A percentile compares a stretch with the other conserved stretches of the same genome.
Conservation (phyloP, 441 rosid species). For the Capsella rubella region DNA sequence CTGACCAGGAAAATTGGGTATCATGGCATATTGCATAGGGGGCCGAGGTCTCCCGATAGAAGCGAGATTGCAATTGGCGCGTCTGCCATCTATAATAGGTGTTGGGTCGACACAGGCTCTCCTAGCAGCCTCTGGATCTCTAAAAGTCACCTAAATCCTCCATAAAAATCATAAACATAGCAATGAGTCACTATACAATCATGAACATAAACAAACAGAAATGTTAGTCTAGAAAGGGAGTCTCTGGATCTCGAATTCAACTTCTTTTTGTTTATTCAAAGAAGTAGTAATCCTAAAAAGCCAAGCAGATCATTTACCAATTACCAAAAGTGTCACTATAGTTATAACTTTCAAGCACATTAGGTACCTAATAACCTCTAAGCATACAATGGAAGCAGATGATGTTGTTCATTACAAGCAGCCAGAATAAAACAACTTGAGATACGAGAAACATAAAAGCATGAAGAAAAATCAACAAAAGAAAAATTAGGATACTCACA, state of each 20-base stretch:
- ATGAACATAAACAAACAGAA: slow-evolving; percentile 16
- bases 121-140: slow-evolving; percentile 94
- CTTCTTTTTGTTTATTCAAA: neutral
- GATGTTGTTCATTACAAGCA: slow-evolving; percentile 29
- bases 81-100: slow-evolving; percentile 91
- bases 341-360: neutral
- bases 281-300: slow-evolving; percentile 15
- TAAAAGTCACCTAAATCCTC: slow-evolving; percentile 97
- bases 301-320: neutral
- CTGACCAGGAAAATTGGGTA: slow-evolving; percentile 49
- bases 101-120: slow-evolving; percentile 89
- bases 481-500: slow-evolving; percentile 63
- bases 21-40: slow-evolving; percentile 61
- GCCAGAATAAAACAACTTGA: neutral
- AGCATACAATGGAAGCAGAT: slow-evolving; percentile 29
- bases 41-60: slow-evolving; percentile 84
- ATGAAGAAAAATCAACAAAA: slow-evolving; percentile 13
- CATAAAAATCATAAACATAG: slow-evolving; percentile 57
- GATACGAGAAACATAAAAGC: no score
- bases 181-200: slow-evolving; percentile 54
- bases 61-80: slow-evolving; percentile 96
- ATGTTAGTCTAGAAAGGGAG: neutral
- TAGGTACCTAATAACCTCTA: neutral
- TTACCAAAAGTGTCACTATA: neutral
- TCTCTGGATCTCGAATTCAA: neutral